Base-by-base conservation (phyloP, 2,329 filamentous ascomycete genomes). In the Colletotrichum tropicale region DNA sequence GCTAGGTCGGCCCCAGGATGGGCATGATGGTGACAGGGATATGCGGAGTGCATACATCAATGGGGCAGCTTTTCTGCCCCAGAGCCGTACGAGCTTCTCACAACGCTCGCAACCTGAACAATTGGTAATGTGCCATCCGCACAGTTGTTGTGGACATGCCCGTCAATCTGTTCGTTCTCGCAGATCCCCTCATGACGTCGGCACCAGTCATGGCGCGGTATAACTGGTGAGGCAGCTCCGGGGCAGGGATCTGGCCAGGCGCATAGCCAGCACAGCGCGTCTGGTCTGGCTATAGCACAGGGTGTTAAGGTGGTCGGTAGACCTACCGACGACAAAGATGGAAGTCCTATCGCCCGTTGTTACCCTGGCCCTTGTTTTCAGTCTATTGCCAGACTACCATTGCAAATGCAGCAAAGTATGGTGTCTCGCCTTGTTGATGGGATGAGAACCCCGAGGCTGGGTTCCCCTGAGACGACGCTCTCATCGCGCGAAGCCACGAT, bases 111-210 rank as follows among this genome's bases (percentile, higher is more conserved):
- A 66, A 66, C 32, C 62, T 66, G 66, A 71, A 48, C 21, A 52
- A 34, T 65, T 56, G 28, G 52, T 26, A 16, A 70, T 66, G 62
- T 34, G 62, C 61, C 64, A 64, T 36, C 62, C 69, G 64, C 70
- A 64, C 69, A n/a, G 32, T 12, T 32, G 30, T 43, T 48, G 13
- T 34, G 32, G 26, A n/a, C 70, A 60, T 38, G 66, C 24, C 48
- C 48, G 52, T 55, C 55, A 68, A 43, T 70, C 65, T 34, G 48
- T 74, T 68, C 61, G 64, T 70, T 56, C 24, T 75, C 13, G 60
- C 60, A 71, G 52, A 75, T 71, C 60, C 55, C 52, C 65, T 65
- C 69, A 74, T 77, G 76, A 76, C 76, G 76, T 77, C 61, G 74
- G 62, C 66, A 58, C 30, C 69, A 77, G 65, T 73, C 66, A 67